These are phyloP conservation scores for Boletus rubropictus DNA, from an alignment of 768 basidiomycete genomes.

Conservation along the genomic window DNA sequence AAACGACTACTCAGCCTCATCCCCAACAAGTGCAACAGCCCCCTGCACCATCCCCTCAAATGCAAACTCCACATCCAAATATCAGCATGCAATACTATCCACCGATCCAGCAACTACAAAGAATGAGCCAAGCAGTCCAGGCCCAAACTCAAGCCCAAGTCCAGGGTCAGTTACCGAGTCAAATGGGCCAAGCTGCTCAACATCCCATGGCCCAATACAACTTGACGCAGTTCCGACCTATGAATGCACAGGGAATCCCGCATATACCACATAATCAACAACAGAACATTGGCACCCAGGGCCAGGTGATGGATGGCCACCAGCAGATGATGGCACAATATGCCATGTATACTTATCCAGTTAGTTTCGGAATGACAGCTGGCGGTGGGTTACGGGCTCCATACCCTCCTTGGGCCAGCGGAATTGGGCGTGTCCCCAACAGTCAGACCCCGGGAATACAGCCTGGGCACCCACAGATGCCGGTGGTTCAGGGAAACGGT, in stretches of 20 bases:
- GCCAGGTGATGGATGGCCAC: constrained; percentile 21
- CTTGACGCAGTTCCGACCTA: constrained; percentile 31
- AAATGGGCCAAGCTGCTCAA: constrained; percentile 23
- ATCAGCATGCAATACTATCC: constrained; percentile 16
- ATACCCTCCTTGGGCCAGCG: constrained; percentile 24
- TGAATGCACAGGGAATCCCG: constrained; percentile 25
- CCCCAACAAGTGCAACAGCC: constrained; percentile 24
- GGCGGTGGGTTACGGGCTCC: constrained; percentile 15
- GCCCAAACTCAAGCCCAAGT: constrained; percentile 20
- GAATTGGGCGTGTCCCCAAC: constrained; percentile 20
- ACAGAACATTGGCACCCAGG: constrained; percentile 24
- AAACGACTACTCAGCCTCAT: constrained; percentile 18
- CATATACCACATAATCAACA: constrained; percentile 27
- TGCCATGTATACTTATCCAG: constrained; percentile 23
- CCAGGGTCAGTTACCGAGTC: constrained; percentile 23
- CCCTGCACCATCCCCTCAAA: constrained; percentile 13
- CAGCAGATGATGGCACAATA: constrained; percentile 31
- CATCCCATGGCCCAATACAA: constrained; percentile 31
- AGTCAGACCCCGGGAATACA: constrained; percentile 28
- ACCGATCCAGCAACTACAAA: constrained; percentile 17
- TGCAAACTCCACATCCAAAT: constrained; percentile 16
- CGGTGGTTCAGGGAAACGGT: constrained; percentile 30
- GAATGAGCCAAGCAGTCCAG: constrained; percentile 15
- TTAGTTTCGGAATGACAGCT: constrained; percentile 18
- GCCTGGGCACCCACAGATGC: constrained; percentile 26